A percentile compares a stretch with the other conserved stretches of the same genome.
Evolutionary conservation across 768 basidiomycete species (phyloP).

Genomic region (Auricularia cornea): DNA sequence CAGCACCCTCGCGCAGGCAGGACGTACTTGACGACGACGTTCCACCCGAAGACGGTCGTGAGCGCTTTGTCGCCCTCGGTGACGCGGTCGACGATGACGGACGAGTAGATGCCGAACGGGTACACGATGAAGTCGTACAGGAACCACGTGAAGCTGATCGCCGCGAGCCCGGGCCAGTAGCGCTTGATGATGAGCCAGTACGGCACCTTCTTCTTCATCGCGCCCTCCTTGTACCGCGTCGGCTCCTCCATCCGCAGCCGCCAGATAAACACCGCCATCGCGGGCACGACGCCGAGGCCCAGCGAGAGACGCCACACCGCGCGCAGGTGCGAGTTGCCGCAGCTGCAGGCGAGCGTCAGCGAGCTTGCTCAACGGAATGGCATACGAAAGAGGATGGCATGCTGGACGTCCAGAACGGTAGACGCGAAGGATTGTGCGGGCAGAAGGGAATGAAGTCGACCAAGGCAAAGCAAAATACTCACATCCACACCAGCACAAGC

Average conservation of each 20-base stretch:
- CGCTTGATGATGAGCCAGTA: conserved; percentile 68
- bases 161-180: conserved; percentile 69
- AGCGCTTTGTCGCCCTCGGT: conserved; percentile 47
- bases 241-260: conserved; percentile 81
- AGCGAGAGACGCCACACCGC: conserved; percentile 84
- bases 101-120: conserved; percentile 71
- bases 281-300: conserved; percentile 77
- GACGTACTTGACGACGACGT: conserved; percentile 69
- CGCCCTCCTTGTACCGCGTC: conserved; percentile 58
- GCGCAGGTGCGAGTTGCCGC: conserved; percentile 68
- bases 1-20: conserved; percentile 11
- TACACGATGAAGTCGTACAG: conserved; percentile 65
- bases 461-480: too few species aligned
- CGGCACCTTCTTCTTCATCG: conserved; percentile 72
- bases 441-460: too few species aligned
- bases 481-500: conserved; percentile 86
- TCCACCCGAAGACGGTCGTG: conserved; percentile 70
- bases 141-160: conserved; percentile 74
- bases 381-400: too few species aligned
- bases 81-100: conserved; percentile 65
- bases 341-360: conserved; percentile 32
- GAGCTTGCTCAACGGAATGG: too few species aligned
- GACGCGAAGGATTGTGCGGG: too few species aligned
- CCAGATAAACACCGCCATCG: conserved; percentile 76
- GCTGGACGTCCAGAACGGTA: too few species aligned